Conservation (phyloP, 129 eudicot genomes). For the Tagetes patula region DNA sequence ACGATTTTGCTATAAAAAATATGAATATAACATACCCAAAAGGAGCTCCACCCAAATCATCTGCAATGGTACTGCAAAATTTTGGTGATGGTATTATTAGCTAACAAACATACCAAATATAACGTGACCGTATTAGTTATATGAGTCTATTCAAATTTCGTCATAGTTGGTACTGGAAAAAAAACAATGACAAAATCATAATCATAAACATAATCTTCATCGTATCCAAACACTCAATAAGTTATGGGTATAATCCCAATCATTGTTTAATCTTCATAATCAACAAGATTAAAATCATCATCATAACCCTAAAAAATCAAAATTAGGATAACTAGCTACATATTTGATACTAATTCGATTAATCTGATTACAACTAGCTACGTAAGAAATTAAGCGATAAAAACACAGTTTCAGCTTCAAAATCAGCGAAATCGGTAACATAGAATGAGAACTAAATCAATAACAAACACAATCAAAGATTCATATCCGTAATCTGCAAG, state of each 20-base stretch:
- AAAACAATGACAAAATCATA: not conserved
- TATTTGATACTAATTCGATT: too few relatives aligned
- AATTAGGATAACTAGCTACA: not conserved
- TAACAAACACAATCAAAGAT: not conserved
- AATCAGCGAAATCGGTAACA: not conserved
- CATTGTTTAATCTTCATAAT: not conserved
- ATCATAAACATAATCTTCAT: not conserved
- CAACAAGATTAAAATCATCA: not conserved
- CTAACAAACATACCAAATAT: too few relatives aligned
- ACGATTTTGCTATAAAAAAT: not conserved
- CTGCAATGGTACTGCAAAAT: constrained; percentile 82
- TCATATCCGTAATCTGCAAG: not conserved
- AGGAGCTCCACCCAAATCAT: constrained; percentile 89
- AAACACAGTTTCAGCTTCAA: not conserved
- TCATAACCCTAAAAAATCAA: not conserved
- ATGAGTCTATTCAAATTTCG: constrained; percentile 13
- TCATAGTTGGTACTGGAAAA: too few relatives aligned
- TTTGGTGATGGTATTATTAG: not conserved
- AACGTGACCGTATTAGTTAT: constrained; percentile 10
- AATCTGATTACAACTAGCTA: not conserved
- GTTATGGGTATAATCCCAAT: too few relatives aligned
- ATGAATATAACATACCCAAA: constrained; percentile 60
- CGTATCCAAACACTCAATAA: not conserved
- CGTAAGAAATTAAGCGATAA: not conserved
- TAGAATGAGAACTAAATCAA: not conserved